phyloP scores from a whole-genome alignment of 2,329 filamentous ascomycete genomes.

The Colletotrichum sp. region DNA sequence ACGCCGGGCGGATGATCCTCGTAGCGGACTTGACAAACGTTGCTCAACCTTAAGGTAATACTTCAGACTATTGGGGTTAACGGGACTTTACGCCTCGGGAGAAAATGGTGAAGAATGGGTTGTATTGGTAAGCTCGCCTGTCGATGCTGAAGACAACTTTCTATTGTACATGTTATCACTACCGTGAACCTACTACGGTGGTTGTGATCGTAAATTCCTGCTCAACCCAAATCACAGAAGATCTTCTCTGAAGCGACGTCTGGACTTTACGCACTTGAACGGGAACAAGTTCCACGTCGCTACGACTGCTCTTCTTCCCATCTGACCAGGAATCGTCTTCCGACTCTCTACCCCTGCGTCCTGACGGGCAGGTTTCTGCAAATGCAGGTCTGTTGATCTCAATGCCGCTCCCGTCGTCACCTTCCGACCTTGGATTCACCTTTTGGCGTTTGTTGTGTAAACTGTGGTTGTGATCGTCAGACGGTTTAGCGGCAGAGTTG shows the following conservation, averaged over 20 bases:
- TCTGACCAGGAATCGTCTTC: neutral
- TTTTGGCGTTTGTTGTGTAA: neutral
- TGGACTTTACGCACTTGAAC: neutral
- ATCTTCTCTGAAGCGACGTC: neutral
- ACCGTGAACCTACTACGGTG: fast-evolving
- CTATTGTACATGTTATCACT: neutral
- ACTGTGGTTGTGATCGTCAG: neutral
- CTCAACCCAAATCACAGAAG: neutral
- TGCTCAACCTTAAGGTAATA: too few relatives aligned
- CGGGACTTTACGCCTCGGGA: too few relatives aligned
- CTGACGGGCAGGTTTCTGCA: neutral
- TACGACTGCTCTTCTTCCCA: neutral
- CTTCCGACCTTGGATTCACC: neutral
- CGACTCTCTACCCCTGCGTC: neutral
- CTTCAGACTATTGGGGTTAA: too few relatives aligned
- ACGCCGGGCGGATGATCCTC: too few relatives aligned
- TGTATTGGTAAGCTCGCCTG: too few relatives aligned
- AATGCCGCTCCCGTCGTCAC: neutral
- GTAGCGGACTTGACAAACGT: too few relatives aligned
- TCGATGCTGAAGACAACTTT: too few relatives aligned
- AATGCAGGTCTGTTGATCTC: neutral
- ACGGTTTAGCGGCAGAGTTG: neutral
- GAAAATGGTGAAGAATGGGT: too few relatives aligned
- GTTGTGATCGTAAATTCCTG: neutral
- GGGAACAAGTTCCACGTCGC: neutral